Evolutionary conservation across 257 asterid species (phyloP), one percentile per base, ranked within the genome.

Genomic region (Catharanthus roseus): DNA sequence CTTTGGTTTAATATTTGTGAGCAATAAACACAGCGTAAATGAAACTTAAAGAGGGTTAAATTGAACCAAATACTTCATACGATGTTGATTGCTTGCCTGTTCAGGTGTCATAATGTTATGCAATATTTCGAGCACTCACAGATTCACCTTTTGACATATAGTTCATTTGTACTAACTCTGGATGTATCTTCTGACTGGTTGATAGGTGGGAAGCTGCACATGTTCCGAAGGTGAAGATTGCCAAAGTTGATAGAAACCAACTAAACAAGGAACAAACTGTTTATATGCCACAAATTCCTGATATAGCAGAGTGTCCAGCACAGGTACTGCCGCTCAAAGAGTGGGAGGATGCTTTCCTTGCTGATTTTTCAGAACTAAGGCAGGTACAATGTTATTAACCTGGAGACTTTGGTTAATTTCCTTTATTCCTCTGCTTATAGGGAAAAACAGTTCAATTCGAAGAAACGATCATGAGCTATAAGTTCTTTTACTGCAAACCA

Each of bases 231-330:
- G 96, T 91, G 79, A 82, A 78, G 56, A 86, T 89, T 73, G 89
- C 76, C 74, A 86, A 82, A 78, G 82, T 88, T 77, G 86, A 81
- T 41, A 74, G 75, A 74, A 86, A 68, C 67, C 70, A 77, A 75
- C 56, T 75, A 71, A 74, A 66, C 57, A 89, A 84, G 77, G 91
- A 88, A 61, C 99, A 87, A 86, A 91, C 86, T 54, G 38, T 72
- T 61, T 95, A 91, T 66, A 95, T 95, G 97, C 97, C 97, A 73
- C 90, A 85, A 81, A 88, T 95, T 85, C 96, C 99, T 63, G 97
- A 84, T 72, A 87, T 95, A 66, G 77, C 77, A 51, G 82, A 82
- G 84, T 91, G 99, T 80, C 88, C 87, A 0, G 86, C 84, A 75
- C 85, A 88, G 54, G 81, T 95, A 65, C 70, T 89, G 85, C 97